phyloP scores from a whole-genome alignment of 768 basidiomycete genomes.

The Porpolomopsis calyptriformis region DNA sequence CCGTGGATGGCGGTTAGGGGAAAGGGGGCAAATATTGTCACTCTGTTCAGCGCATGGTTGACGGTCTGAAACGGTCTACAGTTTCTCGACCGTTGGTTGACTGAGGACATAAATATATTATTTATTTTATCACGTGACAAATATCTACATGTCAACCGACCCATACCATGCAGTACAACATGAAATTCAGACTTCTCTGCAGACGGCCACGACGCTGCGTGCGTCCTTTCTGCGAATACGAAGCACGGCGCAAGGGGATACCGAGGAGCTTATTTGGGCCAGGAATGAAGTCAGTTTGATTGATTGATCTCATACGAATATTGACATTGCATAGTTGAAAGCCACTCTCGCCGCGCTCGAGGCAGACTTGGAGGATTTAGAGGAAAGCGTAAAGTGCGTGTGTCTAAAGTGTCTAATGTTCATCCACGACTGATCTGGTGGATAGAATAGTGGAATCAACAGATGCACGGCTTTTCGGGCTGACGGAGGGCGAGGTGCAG shows the following conservation, averaged over 20 bases:
- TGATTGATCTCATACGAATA: neutral
- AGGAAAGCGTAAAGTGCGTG: constrained; percentile 79
- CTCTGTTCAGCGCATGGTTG: neutral
- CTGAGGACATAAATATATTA: too few relatives aligned
- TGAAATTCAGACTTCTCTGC: constrained; percentile 69
- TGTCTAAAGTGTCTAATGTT: neutral
- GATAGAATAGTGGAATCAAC: constrained; percentile 76
- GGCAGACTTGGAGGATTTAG: constrained; percentile 85
- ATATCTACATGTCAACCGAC: constrained; percentile 36
- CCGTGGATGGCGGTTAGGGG: neutral
- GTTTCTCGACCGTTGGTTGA: too few relatives aligned
- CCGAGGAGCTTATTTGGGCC: constrained; percentile 74
- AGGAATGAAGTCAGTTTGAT: constrained; percentile 53
- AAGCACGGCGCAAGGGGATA: constrained; percentile 51
- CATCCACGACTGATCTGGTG: constrained; percentile 6
- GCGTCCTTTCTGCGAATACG: constrained; percentile 72
- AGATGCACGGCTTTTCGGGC: constrained; percentile 74
- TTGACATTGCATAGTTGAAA: constrained; percentile 68
- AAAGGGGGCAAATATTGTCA: neutral
- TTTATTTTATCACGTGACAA: too few relatives aligned
- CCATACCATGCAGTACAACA: constrained; percentile 82
- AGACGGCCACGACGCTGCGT: constrained; percentile 57
- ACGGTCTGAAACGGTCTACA: too few relatives aligned
- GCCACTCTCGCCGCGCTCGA: constrained; percentile 69
- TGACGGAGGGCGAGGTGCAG: constrained; percentile 68